These are phyloP conservation scores for Juncus effusus DNA, from an alignment of 176 grass and related monocot species.

Conservation along the genomic window DNA sequence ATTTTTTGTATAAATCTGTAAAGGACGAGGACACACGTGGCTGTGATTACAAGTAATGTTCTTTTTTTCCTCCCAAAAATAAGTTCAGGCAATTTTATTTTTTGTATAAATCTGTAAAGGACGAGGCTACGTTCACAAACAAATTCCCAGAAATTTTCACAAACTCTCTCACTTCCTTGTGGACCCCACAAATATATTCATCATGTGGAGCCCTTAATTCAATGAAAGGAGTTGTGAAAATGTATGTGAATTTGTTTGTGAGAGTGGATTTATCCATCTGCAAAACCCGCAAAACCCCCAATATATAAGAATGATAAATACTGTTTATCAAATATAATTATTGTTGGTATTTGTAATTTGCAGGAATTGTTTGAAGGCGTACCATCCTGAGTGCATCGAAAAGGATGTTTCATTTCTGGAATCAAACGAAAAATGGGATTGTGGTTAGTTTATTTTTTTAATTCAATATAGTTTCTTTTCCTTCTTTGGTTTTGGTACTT, in stretches of 20 bases:
- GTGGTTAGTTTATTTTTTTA: constrained; percentile 45
- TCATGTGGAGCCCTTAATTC: too few species aligned
- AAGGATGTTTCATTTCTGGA: constrained; percentile 38
- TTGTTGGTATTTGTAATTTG: constrained; percentile 21
- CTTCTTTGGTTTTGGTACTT: not conserved
- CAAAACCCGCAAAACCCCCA: too few species aligned
- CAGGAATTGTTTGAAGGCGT: constrained; percentile 80
- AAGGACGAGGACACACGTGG: not conserved
- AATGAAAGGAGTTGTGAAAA: too few species aligned
- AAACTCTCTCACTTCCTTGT: too few species aligned
- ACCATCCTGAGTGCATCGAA: constrained; percentile 48
- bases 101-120: not conserved
- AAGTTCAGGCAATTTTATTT: not conserved
- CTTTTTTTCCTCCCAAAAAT: not conserved
- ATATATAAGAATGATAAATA: too few species aligned
- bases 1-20: constrained; percentile 1
- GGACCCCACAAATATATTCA: too few species aligned
- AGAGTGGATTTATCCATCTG: too few species aligned
- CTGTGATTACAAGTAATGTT: not conserved
- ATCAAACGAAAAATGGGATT: constrained; percentile 39
- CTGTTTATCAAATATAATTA: not conserved
- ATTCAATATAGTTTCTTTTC: constrained; percentile 14
- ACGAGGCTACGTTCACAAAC: not conserved
- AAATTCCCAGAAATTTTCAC: not conserved
- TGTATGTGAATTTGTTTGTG: too few species aligned